phyloP scores from a whole-genome alignment of 805 yeast genomes.

The Saccharomyces eubayanus region DNA sequence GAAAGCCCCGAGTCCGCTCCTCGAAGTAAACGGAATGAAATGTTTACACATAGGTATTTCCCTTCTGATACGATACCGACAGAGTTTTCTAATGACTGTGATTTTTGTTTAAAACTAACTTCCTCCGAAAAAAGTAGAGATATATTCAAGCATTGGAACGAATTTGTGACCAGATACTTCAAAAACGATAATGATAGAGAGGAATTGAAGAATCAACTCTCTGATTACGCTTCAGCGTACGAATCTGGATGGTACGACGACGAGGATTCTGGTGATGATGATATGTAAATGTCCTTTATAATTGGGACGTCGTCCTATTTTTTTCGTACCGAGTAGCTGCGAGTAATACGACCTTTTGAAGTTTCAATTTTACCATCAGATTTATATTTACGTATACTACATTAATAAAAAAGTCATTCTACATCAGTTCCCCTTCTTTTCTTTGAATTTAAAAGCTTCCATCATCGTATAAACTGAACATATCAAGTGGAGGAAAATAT shows the following conservation, averaged over 20 bases:
- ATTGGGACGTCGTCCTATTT: neutral
- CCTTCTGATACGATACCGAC: constrained; percentile 27
- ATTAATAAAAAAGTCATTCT: constrained; percentile 1
- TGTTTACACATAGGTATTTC: constrained; percentile 15
- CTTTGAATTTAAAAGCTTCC: neutral
- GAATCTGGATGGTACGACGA: constrained; percentile 45
- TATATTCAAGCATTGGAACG: constrained; percentile 26
- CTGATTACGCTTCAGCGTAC: constrained; percentile 38
- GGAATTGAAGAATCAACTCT: constrained; percentile 44
- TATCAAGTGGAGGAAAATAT: constrained; percentile 10
- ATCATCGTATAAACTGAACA: neutral
- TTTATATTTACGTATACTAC: neutral
- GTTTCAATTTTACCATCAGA: neutral
- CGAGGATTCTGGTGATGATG: constrained; percentile 37
- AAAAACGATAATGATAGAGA: constrained; percentile 42
- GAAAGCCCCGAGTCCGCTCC: neutral
- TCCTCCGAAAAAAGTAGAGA: constrained; percentile 26
- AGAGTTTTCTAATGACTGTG: constrained; percentile 8
- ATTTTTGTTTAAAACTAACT: constrained; percentile 10
- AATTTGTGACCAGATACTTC: constrained; percentile 26
- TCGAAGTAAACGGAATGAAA: constrained; percentile 1
- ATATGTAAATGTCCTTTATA: neutral
- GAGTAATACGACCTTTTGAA: neutral
- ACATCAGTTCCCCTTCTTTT: neutral
- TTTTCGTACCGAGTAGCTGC: neutral